Evolutionary conservation across 305 asterid species (phyloP).

Genomic region (Solanum hybrid): DNA sequence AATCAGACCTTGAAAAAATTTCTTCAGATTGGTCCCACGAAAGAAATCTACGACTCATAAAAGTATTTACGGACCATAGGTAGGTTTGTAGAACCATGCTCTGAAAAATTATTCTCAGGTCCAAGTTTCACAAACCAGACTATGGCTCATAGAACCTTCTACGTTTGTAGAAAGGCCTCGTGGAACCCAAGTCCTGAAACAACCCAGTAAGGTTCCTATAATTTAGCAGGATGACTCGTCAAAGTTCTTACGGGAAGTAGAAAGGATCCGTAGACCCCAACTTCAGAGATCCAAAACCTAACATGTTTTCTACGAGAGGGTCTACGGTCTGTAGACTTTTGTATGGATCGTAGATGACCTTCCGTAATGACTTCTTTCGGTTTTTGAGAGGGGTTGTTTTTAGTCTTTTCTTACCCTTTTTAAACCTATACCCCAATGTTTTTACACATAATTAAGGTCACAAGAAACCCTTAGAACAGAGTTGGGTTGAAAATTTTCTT

Average conservation of each 20-base stretch:
- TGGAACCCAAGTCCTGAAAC: not conserved
- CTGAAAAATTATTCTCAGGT: not conserved
- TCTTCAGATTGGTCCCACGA: not conserved
- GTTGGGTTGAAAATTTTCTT: not conserved
- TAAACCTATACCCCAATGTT: not conserved
- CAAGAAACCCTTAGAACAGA: not conserved
- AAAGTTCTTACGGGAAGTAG: not conserved
- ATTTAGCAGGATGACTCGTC: not conserved
- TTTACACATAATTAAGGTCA: not conserved
- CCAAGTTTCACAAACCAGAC: not conserved
- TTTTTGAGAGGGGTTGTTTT: not conserved
- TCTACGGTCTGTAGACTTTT: not conserved
- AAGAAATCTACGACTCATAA: not conserved
- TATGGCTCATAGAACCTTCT: not conserved
- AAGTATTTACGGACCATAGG: not conserved
- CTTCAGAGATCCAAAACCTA: not conserved
- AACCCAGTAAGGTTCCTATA: not conserved
- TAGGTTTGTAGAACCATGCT: not conserved
- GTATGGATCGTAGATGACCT: not conserved
- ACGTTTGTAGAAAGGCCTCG: not conserved
- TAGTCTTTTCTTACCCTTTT: not conserved
- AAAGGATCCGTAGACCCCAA: not conserved
- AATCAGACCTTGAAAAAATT: not conserved
- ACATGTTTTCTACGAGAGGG: not conserved
- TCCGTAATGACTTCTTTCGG: not conserved